phyloP scores from a whole-genome alignment of 495 filamentous ascomycete species.

The Trichoderma reesei region DNA sequence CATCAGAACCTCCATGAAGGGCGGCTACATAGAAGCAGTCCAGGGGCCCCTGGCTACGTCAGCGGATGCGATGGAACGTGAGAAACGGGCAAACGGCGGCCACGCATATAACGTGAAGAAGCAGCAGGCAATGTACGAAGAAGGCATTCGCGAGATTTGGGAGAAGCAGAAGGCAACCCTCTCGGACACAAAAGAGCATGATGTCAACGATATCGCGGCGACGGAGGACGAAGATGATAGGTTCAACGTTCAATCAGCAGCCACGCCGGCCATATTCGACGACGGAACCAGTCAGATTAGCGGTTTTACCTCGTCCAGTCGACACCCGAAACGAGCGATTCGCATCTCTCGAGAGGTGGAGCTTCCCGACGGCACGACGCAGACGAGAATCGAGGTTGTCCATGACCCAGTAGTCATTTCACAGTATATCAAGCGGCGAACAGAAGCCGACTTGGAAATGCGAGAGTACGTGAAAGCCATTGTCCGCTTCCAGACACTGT shows the following conservation, averaged over 20 bases:
- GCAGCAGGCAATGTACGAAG: constrained; percentile 82
- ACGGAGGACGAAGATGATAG: constrained; percentile 48
- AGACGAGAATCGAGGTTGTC: constrained; percentile 51
- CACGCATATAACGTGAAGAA: constrained; percentile 94
- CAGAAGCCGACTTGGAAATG: constrained; percentile 50
- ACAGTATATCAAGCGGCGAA: constrained; percentile 45
- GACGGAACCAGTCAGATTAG: constrained; percentile 85
- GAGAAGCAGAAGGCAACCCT: constrained; percentile 72
- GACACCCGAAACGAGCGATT: constrained; percentile 56
- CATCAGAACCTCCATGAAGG: constrained; percentile 96
- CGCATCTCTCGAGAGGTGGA: constrained; percentile 60
- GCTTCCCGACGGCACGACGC: constrained; percentile 52
- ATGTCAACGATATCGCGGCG: constrained; percentile 57
- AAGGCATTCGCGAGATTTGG: constrained; percentile 84
- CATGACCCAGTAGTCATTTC: constrained; percentile 66
- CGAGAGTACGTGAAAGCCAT: constrained; percentile 44
- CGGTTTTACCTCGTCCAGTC: constrained; percentile 58
- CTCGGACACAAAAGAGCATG: constrained; percentile 41
- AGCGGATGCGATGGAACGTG: constrained; percentile 52
- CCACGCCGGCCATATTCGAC: constrained; percentile 43
- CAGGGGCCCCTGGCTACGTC: constrained; percentile 83
- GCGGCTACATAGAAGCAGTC: constrained; percentile 83
- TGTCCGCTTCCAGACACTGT: neutral
- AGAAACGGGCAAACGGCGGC: constrained; percentile 80
- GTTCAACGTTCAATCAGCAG: constrained; percentile 38